Evolutionary conservation across 257 asterid genomes (phyloP).

Genomic region (Fraxinus pennsylvanica): DNA sequence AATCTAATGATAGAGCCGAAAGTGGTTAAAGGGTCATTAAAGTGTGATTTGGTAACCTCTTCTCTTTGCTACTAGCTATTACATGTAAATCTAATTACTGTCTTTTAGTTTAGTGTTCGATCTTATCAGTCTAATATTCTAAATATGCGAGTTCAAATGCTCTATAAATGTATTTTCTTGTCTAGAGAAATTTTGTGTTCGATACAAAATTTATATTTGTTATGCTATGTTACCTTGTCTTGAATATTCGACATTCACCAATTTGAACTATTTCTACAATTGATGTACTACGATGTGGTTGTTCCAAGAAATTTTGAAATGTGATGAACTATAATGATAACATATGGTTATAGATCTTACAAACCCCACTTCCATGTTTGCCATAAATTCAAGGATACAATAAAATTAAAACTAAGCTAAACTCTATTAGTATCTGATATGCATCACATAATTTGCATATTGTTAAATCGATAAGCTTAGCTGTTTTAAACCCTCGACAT

Average conservation of each 20-base stretch:
- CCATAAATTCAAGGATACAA: background rate
- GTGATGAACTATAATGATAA: no score
- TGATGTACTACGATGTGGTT: no score
- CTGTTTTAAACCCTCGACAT: no score
- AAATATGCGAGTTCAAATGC: background rate
- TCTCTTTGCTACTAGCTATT: no score
- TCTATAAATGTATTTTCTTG: background rate
- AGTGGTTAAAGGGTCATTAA: background rate
- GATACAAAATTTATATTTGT: no score
- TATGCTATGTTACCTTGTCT: no score
- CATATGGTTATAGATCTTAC: no score
- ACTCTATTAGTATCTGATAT: no score
- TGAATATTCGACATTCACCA: background rate
- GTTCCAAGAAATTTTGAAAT: no score
- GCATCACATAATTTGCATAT: background rate
- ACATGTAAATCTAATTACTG: background rate
- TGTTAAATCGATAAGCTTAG: no score
- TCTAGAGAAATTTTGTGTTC: background rate
- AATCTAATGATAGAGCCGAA: background rate
- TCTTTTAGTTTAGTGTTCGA: background rate
- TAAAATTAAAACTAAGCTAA: no score
- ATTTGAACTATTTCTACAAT: background rate
- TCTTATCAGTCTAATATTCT: background rate
- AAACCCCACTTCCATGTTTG: no score
- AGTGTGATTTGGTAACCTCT: background rate